Conservation (phyloP, 139 green algal species). For the Astrephomene gubernaculifera region DNA sequence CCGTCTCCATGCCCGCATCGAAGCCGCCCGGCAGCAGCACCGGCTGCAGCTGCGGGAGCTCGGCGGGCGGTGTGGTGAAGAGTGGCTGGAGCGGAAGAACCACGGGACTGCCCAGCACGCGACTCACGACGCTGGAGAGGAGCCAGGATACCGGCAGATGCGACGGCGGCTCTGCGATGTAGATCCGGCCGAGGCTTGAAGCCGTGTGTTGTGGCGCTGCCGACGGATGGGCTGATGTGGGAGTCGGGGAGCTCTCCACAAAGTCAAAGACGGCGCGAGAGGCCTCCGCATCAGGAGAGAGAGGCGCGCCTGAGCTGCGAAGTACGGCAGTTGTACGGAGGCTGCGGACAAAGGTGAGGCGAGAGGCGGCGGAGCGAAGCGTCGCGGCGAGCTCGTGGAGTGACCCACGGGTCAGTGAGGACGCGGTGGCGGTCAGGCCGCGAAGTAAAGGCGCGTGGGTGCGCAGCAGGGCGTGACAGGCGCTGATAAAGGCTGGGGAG, state of each 20-base stretch:
- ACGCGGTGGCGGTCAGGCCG: neutral
- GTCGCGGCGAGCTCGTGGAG: constrained; percentile 15
- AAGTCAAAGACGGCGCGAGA: constrained; percentile 22
- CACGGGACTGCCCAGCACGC: constrained; percentile 63
- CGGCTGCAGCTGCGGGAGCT: constrained; percentile 48
- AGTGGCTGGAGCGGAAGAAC: constrained; percentile 71
- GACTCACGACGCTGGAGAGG: constrained; percentile 60
- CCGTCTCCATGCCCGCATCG: constrained; percentile 51
- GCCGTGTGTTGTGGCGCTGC: neutral
- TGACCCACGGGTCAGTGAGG: neutral
- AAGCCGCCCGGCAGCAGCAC: constrained; percentile 55
- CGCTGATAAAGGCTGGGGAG: constrained; percentile 26
- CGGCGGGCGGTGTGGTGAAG: constrained; percentile 44
- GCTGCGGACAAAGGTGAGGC: constrained; percentile 58
- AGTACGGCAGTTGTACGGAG: constrained; percentile 32
- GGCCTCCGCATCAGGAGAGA: constrained; percentile 1
- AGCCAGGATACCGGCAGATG: constrained; percentile 52
- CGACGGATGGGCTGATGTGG: neutral
- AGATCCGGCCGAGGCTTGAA: neutral
- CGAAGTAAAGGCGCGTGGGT: constrained; percentile 25
- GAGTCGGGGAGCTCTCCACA: neutral
- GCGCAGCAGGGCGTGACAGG: constrained; percentile 31
- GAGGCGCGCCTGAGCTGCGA: neutral
- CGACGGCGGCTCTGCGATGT: constrained; percentile 31
- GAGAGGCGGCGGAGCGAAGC: constrained; percentile 20